Conservation (phyloP, 495 filamentous ascomycete genomes). For the Talaromyces liani region DNA sequence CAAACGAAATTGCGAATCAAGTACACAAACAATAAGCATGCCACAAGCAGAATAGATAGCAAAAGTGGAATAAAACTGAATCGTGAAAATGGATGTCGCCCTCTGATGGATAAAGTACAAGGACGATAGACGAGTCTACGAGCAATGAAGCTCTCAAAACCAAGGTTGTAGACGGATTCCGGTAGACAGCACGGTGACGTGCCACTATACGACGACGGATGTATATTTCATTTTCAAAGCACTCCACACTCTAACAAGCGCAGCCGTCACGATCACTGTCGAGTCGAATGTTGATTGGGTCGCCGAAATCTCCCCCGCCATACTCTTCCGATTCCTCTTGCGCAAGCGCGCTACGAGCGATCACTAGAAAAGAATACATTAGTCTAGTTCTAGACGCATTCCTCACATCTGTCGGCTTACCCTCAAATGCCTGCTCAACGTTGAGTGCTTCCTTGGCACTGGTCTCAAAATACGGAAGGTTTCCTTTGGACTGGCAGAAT, state of each 20-base stretch:
- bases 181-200: neutral
- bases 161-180: neutral
- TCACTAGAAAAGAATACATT: slow-evolving; percentile 50
- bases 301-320: slow-evolving; percentile 84
- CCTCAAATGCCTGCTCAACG: slow-evolving; percentile 97
- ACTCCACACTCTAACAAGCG: slow-evolving; percentile 58
- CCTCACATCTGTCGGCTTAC: slow-evolving; percentile 36
- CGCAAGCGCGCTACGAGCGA: slow-evolving; percentile 87
- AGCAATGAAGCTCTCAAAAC: neutral
- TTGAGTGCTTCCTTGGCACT: slow-evolving; percentile 98
- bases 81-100: neutral
- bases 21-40: slow-evolving; percentile 1
- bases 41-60: neutral
- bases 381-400: slow-evolving; percentile 3
- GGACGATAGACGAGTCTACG: neutral
- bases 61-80: neutral
- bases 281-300: slow-evolving; percentile 94
- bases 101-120: neutral
- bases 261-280: slow-evolving; percentile 88
- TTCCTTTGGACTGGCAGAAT: slow-evolving; percentile 95
- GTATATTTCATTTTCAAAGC: neutral
- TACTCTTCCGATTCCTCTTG: slow-evolving; percentile 95
- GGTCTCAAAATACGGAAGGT: slow-evolving; percentile 98
- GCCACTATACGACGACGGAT: neutral
- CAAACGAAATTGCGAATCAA: neutral